Conservation (phyloP, 2,329 filamentous ascomycete species). For the Aspergillus aculeatus region DNA sequence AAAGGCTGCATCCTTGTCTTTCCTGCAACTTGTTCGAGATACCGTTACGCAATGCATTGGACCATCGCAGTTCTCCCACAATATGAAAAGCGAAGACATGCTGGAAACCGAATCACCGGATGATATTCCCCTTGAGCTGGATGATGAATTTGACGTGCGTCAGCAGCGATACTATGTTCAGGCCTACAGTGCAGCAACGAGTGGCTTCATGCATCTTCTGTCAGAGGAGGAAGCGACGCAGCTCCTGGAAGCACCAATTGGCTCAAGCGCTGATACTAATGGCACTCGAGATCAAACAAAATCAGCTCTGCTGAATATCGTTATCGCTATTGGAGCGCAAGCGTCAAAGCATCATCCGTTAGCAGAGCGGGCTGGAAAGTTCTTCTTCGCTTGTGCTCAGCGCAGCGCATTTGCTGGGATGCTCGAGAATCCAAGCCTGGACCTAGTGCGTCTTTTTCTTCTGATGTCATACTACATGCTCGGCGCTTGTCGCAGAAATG, state of each 20-base stretch:
- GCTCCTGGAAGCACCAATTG: slow-evolving; percentile 19
- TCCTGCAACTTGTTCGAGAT: slow-evolving; percentile 55
- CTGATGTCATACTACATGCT: slow-evolving; percentile 62
- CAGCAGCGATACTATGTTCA: slow-evolving; percentile 37
- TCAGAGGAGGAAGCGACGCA: slow-evolving; percentile 30
- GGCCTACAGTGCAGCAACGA: slow-evolving; percentile 37
- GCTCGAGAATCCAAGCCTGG: slow-evolving; percentile 54
- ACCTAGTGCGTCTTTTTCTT: slow-evolving; percentile 54
- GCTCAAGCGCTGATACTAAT: slow-evolving; percentile 8
- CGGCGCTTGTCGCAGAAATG: slow-evolving; percentile 58
- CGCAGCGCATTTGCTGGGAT: slow-evolving; percentile 51
- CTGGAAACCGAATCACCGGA: slow-evolving; percentile 49
- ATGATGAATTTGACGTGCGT: slow-evolving; percentile 29
- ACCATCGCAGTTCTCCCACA: slow-evolving; percentile 55
- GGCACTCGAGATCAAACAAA: slow-evolving; percentile 24
- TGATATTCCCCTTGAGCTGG: slow-evolving; percentile 34
- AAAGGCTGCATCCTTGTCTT: slow-evolving; percentile 49
- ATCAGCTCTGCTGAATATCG: slow-evolving; percentile 42
- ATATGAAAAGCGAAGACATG: slow-evolving; percentile 53
- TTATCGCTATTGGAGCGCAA: slow-evolving; percentile 56
- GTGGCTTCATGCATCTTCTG: slow-evolving; percentile 40
- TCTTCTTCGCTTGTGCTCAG: slow-evolving; percentile 52
- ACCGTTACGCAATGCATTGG: slow-evolving; percentile 51
- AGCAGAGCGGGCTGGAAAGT: slow-evolving; percentile 33
- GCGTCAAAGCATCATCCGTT: slow-evolving; percentile 35